These are phyloP conservation scores for Sistotremastrum niveocremeum DNA, from an alignment of 768 basidiomycete species.

Conservation along the genomic window DNA sequence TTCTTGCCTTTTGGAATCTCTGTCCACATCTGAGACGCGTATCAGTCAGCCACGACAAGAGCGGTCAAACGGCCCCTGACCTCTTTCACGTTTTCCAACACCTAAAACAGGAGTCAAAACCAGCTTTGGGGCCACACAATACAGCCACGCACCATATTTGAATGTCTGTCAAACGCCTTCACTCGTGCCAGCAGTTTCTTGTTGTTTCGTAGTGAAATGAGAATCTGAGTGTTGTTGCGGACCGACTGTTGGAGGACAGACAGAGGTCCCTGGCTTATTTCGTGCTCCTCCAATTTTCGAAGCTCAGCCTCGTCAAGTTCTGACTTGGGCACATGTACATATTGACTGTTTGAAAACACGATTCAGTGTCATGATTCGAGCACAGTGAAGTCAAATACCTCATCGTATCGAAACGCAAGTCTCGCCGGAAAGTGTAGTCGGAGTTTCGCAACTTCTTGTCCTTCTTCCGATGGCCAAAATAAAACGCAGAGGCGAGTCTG, in stretches of 20 bases:
- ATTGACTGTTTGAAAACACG: conserved; percentile 53
- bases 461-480: conserved; percentile 52
- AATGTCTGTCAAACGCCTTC: conserved; percentile 97
- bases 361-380: background rate
- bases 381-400: background rate
- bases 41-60: background rate
- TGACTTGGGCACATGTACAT: conserved; percentile 90
- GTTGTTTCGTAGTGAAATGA: conserved; percentile 95
- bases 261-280: conserved; percentile 95
- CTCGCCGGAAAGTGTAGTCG: background rate
- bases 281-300: conserved; percentile 91
- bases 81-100: conserved; percentile 97
- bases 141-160: conserved; percentile 73
- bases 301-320: conserved; percentile 96
- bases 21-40: conserved; percentile 82
- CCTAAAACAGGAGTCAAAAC: conserved; percentile 29
- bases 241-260: conserved; percentile 96
- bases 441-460: conserved; percentile 1
- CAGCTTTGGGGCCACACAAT: background rate
- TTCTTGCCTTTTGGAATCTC: conserved; percentile 96
- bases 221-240: conserved; percentile 92
- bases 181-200: conserved; percentile 93
- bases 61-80: conserved; percentile 24
- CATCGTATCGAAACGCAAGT: conserved; percentile 1
- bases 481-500: conserved; percentile 76